These are phyloP conservation scores for Daldinia concentrica DNA, from an alignment of 495 filamentous ascomycete genomes.

Conservation along the genomic window DNA sequence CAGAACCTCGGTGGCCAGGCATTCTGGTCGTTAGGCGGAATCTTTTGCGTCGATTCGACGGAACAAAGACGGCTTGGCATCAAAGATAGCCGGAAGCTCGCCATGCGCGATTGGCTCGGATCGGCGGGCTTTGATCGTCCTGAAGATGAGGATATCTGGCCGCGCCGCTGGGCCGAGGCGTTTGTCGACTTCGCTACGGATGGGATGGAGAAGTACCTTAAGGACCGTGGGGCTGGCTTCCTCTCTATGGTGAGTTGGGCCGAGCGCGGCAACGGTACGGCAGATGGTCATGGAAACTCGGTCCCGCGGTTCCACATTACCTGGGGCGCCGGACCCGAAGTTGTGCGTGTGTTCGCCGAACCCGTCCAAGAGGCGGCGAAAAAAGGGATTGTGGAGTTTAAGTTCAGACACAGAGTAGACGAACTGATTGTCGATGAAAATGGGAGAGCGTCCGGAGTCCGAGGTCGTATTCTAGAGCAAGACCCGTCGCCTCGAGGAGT, in stretches of 20 bases:
- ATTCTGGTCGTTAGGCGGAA: slow-evolving; percentile 64
- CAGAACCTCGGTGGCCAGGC: slow-evolving; percentile 61
- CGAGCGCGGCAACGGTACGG: slow-evolving; percentile 58
- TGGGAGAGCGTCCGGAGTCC: slow-evolving; percentile 58
- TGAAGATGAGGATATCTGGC: slow-evolving; percentile 57
- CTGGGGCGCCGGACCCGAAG: slow-evolving; percentile 63
- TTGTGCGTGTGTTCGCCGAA: slow-evolving; percentile 60
- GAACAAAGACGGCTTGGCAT: slow-evolving; percentile 61
- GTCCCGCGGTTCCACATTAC: slow-evolving; percentile 62
- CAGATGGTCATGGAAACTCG: slow-evolving; percentile 62
- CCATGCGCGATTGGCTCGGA: slow-evolving; percentile 61
- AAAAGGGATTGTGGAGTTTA: slow-evolving; percentile 59
- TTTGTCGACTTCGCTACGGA: slow-evolving; percentile 62
- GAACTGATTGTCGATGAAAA: slow-evolving; percentile 58
- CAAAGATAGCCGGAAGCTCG: slow-evolving; percentile 57
- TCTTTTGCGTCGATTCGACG: slow-evolving; percentile 61
- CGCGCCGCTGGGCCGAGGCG: slow-evolving; percentile 61
- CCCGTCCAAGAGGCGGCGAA: slow-evolving; percentile 56
- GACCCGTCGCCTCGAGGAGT: slow-evolving; percentile 55
- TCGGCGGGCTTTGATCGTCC: slow-evolving; percentile 60
- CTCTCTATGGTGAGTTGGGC: slow-evolving; percentile 59
- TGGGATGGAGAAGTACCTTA: slow-evolving; percentile 60
- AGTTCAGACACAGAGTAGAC: slow-evolving; percentile 59
- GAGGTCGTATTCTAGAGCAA: slow-evolving; percentile 55
- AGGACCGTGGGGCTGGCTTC: slow-evolving; percentile 56